Evolutionary conservation across 441 rosid species (phyloP), one percentile per base, ranked within the genome.

Genomic region (Gossypium gossypioides): DNA sequence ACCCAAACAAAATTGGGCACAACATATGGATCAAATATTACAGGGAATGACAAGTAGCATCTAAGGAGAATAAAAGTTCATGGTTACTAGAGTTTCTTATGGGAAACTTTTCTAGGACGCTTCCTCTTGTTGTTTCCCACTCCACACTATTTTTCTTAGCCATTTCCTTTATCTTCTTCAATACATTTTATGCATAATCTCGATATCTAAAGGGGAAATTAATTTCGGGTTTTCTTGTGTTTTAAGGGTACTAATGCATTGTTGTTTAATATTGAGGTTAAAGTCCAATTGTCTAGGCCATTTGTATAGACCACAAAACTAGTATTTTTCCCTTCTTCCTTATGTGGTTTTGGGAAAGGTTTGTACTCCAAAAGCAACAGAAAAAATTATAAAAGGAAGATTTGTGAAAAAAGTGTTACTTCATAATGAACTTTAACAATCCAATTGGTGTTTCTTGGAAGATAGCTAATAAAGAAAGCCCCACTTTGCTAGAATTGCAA

Each of bases 11-110:
- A 37, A 50, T 16, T 0, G 19, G 25, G 42, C 40, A 24, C 74
- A 16, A 21, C 56, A 13, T 40, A 37, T 25, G 57, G 55, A 21
- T 42, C 67, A 37, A 37, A 37, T 5, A 58, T 6, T 7, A 15
- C 29, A 6, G 76, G 79, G 42, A 75, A 27, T 48, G 22, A 5
- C 21, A 25, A 13, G 63, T n/a, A 15, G 50, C 76, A 6, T 22
- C 21, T 3, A 37, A 7, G 10, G 57, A 10, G 0, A 79, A 27
- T 18, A 57, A 66, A 72, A 24, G 48, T 72, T 68, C 85, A 16
- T 86, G 89, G 88, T 56, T 78, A 48, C 81, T 85, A 32, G 75
- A 62, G 56, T 78, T 81, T 52, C 12, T 78, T 46, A 68, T 64
- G 0, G 91, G 82, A 72, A 73, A 61, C 34, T 84, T 88, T 7